Conservation (phyloP, 2,329 filamentous ascomycete genomes). For the Chaetothyriales sp. region DNA sequence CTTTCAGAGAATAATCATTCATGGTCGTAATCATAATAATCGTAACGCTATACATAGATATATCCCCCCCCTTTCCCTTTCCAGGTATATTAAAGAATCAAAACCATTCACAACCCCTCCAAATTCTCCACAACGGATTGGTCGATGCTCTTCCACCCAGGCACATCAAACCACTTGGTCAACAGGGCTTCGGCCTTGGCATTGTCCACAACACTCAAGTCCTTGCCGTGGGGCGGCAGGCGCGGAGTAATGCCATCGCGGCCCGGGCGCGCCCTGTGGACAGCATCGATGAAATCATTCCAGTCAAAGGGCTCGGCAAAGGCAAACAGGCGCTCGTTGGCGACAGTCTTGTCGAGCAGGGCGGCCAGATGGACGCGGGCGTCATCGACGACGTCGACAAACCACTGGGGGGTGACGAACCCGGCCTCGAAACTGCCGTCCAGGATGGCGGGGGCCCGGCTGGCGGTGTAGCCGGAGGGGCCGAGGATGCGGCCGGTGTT, state of each 20-base stretch:
- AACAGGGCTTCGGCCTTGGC: constrained; percentile 8
- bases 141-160: constrained; percentile 9
- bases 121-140: not conserved
- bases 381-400: constrained; percentile 33
- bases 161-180: constrained; percentile 7
- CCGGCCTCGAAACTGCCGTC: constrained; percentile 11
- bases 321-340: constrained; percentile 41
- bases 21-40: no score
- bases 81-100: not conserved
- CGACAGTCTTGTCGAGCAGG: constrained; percentile 32
- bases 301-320: constrained; percentile 37
- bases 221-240: constrained; percentile 6
- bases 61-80: not conserved
- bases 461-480: constrained; percentile 7
- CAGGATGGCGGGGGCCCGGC: constrained; percentile 23
- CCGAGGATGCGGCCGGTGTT: constrained; percentile 10
- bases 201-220: constrained; percentile 10
- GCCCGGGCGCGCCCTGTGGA: constrained; percentile 21
- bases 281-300: constrained; percentile 28
- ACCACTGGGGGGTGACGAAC: constrained; percentile 7
- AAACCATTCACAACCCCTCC: not conserved
- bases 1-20: no score
- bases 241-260: constrained; percentile 15
- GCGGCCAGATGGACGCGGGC: constrained; percentile 42
- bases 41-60: no score